Percentiles rank a stretch among this genome's conserved stretches.
Evolutionary conservation across 73 alveolate genomes (phyloP).

Genomic region (Paramecium pentaurelia): DNA sequence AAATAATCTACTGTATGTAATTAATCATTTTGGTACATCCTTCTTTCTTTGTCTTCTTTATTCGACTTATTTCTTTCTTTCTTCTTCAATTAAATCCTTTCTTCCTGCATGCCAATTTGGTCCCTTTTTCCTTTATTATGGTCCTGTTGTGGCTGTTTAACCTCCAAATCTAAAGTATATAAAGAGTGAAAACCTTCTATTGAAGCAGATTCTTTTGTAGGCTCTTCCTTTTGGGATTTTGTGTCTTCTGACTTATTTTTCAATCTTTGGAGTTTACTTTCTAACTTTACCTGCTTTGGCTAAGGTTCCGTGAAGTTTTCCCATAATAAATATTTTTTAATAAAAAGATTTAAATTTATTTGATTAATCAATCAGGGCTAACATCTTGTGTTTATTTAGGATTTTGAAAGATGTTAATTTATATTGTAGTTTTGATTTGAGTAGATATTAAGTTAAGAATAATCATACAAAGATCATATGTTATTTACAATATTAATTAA

Average conservation of each 20-base stretch:
- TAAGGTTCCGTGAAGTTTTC: slow-evolving; percentile 63
- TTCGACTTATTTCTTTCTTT: slow-evolving; percentile 36
- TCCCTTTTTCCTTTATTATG: slow-evolving; percentile 49
- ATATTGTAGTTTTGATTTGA: background rate
- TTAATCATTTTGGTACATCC: slow-evolving; percentile 2
- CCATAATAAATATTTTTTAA: slow-evolving; percentile 36
- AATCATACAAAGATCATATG: background rate
- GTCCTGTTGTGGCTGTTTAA: background rate
- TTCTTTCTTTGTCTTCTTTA: slow-evolving; percentile 25
- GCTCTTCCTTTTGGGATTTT: slow-evolving; percentile 94
- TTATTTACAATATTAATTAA: too few species aligned
- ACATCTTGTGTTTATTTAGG: background rate
- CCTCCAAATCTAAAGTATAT: background rate
- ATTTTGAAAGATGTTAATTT: background rate
- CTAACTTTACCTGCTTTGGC: slow-evolving; percentile 68
- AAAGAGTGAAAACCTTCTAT: slow-evolving; percentile 72
- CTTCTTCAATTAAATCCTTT: slow-evolving; percentile 59
- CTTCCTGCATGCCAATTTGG: slow-evolving; percentile 68
- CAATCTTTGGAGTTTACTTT: slow-evolving; percentile 71
- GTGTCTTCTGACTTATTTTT: slow-evolving; percentile 86
- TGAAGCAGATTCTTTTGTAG: slow-evolving; percentile 92
- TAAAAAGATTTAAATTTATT: slow-evolving; percentile 48
- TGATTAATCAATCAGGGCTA: background rate
- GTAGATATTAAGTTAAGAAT: background rate
- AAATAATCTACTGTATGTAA: background rate